Evolutionary conservation across 495 filamentous ascomycete species (phyloP).

Genomic region (Evansstolkia leycettana): DNA sequence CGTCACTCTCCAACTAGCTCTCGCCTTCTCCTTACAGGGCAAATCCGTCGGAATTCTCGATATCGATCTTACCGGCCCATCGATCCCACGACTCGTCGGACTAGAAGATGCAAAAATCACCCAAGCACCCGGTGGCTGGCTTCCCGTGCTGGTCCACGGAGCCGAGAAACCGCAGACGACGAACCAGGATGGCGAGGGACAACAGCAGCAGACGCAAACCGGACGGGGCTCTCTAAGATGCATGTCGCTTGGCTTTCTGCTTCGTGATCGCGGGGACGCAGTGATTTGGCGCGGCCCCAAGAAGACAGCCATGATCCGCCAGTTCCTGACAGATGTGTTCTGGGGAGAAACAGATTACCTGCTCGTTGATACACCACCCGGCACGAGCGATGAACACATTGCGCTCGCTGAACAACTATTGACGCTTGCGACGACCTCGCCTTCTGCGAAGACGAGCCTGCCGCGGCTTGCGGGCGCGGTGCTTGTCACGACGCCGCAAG

Average conservation of each 20-base stretch:
- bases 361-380: conserved; percentile 90
- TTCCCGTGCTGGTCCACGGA: conserved; percentile 71
- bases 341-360: conserved; percentile 85
- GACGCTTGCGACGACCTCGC: conserved; percentile 27
- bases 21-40: conserved; percentile 73
- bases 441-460: conserved; percentile 7
- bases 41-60: conserved; percentile 90
- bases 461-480: conserved; percentile 68
- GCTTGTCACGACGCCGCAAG: conserved; percentile 92
- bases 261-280: conserved; percentile 70
- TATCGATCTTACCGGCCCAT: conserved; percentile 90
- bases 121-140: conserved; percentile 79
- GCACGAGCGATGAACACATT: conserved; percentile 96
- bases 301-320: conserved; percentile 97
- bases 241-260: conserved; percentile 89
- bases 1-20: conserved; percentile 85
- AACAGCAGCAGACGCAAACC: conserved; percentile 5
- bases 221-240: conserved; percentile 56
- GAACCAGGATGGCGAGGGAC: conserved; percentile 6
- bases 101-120: conserved; percentile 82
- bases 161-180: conserved; percentile 15
- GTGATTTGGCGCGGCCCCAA: conserved; percentile 97
- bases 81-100: conserved; percentile 85
- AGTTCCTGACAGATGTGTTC: conserved; percentile 85
- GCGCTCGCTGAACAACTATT: conserved; percentile 79